Percentiles rank a stretch among this genome's conserved stretches.
Conservation (phyloP, 148 eudicot genomes). For the Rhododendron ferrugineum region DNA sequence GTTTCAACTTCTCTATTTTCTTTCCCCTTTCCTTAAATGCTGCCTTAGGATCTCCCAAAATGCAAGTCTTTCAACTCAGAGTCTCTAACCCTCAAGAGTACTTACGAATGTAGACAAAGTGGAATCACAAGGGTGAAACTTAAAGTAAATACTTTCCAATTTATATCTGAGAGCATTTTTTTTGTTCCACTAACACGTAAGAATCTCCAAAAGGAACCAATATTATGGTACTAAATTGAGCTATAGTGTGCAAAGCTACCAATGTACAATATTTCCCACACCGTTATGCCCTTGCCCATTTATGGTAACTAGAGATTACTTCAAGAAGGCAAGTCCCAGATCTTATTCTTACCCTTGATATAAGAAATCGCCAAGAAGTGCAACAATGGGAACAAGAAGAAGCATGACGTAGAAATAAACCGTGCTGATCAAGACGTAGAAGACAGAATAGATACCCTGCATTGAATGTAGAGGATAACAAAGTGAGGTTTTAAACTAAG, state of each 20-base stretch:
- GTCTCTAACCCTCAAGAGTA: neutral
- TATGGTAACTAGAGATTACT: neutral
- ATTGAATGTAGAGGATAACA: constrained; percentile 17
- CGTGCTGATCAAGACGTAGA: constrained; percentile 78
- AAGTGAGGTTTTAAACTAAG: constrained; percentile 12
- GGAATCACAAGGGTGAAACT: neutral
- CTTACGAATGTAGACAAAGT: neutral
- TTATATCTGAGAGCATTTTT: neutral
- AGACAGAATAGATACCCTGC: constrained; percentile 71
- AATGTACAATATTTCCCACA: neutral
- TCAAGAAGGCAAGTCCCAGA: neutral
- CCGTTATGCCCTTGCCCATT: neutral
- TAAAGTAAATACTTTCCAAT: neutral
- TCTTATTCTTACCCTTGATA: constrained; percentile 86
- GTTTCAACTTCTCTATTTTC: neutral
- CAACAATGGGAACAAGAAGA: constrained; percentile 73
- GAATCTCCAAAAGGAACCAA: neutral
- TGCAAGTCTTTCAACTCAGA: neutral
- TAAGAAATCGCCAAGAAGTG: constrained; percentile 73
- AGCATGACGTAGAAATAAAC: constrained; percentile 70
- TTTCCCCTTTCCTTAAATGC: neutral
- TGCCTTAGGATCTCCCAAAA: neutral
- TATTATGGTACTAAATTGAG: neutral
- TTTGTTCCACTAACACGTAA: neutral
- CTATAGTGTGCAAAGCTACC: neutral